Evolutionary conservation across 352 stramenopile genomes (phyloP).

Genomic region (Globisporangium lucens): DNA sequence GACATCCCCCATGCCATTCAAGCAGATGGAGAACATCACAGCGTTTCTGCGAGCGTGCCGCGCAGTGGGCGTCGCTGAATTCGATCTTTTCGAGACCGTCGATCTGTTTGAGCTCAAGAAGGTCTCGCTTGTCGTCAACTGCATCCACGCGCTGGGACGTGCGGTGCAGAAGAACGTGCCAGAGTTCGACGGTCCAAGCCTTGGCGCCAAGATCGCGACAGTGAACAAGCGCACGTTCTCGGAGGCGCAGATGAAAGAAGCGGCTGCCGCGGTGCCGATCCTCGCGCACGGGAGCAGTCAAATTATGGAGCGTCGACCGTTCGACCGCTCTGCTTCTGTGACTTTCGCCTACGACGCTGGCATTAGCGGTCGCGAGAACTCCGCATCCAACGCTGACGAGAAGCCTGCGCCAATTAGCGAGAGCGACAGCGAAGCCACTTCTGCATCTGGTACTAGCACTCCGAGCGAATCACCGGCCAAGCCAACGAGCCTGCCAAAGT

Average conservation of each 20-base stretch:
- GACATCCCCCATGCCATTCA: slow-evolving; percentile 76
- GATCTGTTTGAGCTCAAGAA: slow-evolving; percentile 90
- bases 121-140: slow-evolving; percentile 77
- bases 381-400: not conserved
- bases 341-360: slow-evolving; percentile 63
- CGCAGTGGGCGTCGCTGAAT: slow-evolving; percentile 79
- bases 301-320: slow-evolving; percentile 61
- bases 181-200: slow-evolving; percentile 59
- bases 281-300: slow-evolving; percentile 51
- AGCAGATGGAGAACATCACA: slow-evolving; percentile 91
- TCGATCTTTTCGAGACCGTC: slow-evolving; percentile 90
- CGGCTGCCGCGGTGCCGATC: slow-evolving; percentile 49
- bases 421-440: not conserved
- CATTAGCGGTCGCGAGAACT: slow-evolving; percentile 23
- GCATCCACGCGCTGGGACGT: slow-evolving; percentile 78
- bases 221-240: slow-evolving; percentile 66
- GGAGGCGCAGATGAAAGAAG: slow-evolving; percentile 61
- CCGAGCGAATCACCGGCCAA: not conserved
- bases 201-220: slow-evolving; percentile 74
- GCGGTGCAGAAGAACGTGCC: slow-evolving; percentile 73
- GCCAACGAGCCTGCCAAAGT: slow-evolving; percentile 18
- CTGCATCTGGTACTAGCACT: not conserved
- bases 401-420: not conserved
- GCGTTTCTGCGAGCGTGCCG: slow-evolving; percentile 80
- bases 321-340: slow-evolving; percentile 65